Conservation (phyloP, 2,329 filamentous ascomycete species). For the Atkinsonella hypoxylon region DNA sequence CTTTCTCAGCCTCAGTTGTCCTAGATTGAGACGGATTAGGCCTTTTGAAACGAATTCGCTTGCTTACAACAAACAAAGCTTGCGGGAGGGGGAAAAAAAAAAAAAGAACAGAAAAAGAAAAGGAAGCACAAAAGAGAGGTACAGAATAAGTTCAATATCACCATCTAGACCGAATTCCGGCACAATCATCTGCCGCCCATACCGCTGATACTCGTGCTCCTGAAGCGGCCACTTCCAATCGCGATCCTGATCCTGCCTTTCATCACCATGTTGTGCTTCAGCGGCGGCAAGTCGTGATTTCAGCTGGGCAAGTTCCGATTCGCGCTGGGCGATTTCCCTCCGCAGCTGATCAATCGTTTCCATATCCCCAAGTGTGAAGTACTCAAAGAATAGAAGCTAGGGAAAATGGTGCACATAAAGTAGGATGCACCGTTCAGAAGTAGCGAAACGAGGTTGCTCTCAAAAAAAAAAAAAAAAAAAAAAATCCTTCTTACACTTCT, state of each 20-base stretch:
- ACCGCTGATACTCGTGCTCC: constrained; percentile 68
- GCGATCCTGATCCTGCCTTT: neutral
- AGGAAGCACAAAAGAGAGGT: neutral
- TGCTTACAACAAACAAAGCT: too few relatives aligned
- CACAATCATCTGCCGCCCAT: constrained; percentile 84
- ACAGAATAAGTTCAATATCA: constrained; percentile 18
- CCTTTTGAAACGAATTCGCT: too few relatives aligned
- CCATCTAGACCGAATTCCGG: constrained; percentile 68
- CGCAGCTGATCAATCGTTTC: constrained; percentile 29
- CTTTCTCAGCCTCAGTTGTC: constrained; percentile 61
- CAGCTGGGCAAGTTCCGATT: constrained; percentile 34
- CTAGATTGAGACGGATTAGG: constrained; percentile 28
- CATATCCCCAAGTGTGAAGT: constrained; percentile 18
- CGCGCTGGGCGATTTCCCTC: constrained; percentile 33
- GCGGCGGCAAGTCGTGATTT: constrained; percentile 31
- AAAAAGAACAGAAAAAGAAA: neutral
- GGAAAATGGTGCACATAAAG: too few relatives aligned
- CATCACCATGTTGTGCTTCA: constrained; percentile 16
- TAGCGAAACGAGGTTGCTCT: too few relatives aligned
- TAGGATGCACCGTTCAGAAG: too few relatives aligned
- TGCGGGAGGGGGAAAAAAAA: too few relatives aligned
- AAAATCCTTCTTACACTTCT: too few relatives aligned
- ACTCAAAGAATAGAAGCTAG: too few relatives aligned
- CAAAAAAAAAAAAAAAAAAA: too few relatives aligned
- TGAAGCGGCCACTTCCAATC: constrained; percentile 54